Base-by-base conservation (phyloP, 2,329 filamentous ascomycete genomes). In the Pseudogymnoascus sp. region DNA sequence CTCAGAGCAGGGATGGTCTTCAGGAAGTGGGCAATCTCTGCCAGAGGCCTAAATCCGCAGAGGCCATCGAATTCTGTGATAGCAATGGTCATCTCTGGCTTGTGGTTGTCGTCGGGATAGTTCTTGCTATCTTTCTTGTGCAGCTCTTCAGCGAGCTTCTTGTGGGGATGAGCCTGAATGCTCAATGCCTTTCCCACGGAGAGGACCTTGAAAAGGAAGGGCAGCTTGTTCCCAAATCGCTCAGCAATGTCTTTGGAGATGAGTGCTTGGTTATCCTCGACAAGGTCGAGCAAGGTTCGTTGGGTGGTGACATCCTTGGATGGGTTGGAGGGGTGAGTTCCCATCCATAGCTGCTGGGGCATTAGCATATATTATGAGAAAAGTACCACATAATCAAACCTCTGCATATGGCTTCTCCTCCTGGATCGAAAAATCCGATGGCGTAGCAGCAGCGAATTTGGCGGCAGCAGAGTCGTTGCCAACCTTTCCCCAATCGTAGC, bases 81-180 rank as follows among this genome's bases (percentile, higher is more conserved):
- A 63, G 94, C 94, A 73, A 99, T 96, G 63, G 94, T 92, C 94
- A 99, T 99, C 76, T 99, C 94, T 33, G 94, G 94, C 77, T 99
- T 99, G 80, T 99, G 94, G 77, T 99, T 99, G 77, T 97, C 92
- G 78, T 99, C 91, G 61, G 92, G 94, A 71, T 99, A 99, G 78
- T 99, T 95, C 75, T 90, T 90, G 56, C 91, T 82, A 71, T 99
- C 92, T 64, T 81, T 84, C 37, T 85, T 82, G 73, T 97, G 94
- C 28, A 99, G 79, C 71, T 90, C 77, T 75, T 95, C 92, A 58
- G 94, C 94, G 12, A 95, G 85, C 75, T 89, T 90, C 82, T 96
- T 96, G 77, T 96, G 95, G 58, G 91, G 91, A 67, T 99, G 94
- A 21, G 94, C 94, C 74, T 99, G 94, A 68, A 99, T 97, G 64